Conservation (phyloP, 345 rosid species). For the Arabis hirsuta region DNA sequence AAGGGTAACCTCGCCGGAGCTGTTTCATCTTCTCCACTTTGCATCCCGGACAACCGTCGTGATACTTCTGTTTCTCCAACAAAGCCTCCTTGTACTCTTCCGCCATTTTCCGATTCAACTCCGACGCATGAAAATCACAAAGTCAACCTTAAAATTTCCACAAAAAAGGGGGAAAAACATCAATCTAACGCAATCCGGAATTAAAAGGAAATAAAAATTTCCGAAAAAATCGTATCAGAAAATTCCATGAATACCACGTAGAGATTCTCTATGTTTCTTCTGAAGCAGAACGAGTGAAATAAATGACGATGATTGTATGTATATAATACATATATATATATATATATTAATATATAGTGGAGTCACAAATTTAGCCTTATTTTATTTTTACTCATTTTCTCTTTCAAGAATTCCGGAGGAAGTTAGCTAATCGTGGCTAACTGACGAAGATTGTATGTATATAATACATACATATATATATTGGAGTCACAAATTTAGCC, state of each 20-base stretch:
- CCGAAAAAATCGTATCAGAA: slow-evolving; percentile 1
- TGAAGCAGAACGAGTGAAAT: slow-evolving; percentile 9
- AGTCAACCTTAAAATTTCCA: neutral
- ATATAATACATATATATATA: no score
- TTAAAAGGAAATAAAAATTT: neutral
- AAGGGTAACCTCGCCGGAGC: slow-evolving; percentile 58
- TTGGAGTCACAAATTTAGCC: no score
- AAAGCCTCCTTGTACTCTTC: slow-evolving; percentile 39
- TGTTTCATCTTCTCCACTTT: slow-evolving; percentile 64
- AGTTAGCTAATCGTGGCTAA: no score
- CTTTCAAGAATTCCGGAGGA: no score
- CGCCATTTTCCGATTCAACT: slow-evolving; percentile 26
- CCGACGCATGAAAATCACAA: neutral
- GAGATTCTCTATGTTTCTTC: slow-evolving; percentile 14
- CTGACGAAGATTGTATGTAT: no score
- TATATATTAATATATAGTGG: no score
- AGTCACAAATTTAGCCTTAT: no score
- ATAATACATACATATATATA: no score
- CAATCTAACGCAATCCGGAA: neutral
- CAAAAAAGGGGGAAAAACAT: no score
- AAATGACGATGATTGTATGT: no score
- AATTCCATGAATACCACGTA: slow-evolving; percentile 38
- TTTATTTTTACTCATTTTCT: no score
- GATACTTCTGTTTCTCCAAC: slow-evolving; percentile 27
- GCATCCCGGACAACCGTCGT: slow-evolving; percentile 62